Conservation (phyloP, 2,329 filamentous ascomycete species). For the Xylaria sp. region DNA sequence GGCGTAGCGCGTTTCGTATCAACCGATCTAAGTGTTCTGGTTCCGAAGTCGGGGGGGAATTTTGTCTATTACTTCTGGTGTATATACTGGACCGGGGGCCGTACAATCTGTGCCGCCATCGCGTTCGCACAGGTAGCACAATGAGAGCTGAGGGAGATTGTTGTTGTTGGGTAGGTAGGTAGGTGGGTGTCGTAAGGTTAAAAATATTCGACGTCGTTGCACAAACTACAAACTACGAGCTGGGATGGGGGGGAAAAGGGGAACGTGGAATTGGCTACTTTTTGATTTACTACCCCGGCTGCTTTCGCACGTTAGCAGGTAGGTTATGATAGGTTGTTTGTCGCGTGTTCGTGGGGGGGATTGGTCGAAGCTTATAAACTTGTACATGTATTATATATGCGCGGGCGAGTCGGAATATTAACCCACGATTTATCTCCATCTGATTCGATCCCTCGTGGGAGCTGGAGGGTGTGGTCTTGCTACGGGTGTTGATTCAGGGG, state of each 20-base stretch:
- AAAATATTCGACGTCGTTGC: not conserved
- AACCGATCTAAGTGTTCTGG: too few species aligned
- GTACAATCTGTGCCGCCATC: not conserved
- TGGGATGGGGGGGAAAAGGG: not conserved
- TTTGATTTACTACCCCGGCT: not conserved
- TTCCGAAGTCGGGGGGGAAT: not conserved
- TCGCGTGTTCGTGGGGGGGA: constrained; percentile 8
- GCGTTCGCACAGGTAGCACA: not conserved
- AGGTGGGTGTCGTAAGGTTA: not conserved
- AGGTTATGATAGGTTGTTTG: constrained; percentile 5
- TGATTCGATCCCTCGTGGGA: not conserved
- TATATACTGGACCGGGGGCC: not conserved
- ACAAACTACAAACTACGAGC: not conserved
- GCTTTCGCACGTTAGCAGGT: not conserved
- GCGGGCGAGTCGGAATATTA: not conserved
- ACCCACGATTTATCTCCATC: not conserved
- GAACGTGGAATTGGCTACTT: not conserved
- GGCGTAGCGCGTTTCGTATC: not conserved
- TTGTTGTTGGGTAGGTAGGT: too few species aligned
- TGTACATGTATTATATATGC: too few species aligned
- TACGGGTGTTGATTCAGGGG: constrained; percentile 12
- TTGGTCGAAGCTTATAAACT: not conserved
- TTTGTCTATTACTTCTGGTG: not conserved
- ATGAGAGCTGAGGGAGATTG: not conserved
- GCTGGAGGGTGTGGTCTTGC: not conserved